A percentile compares a stretch with the other conserved stretches of the same genome.
Evolutionary conservation across 1,139 yeast genomes (phyloP).

Genomic region (Diutina scorzettiae): DNA sequence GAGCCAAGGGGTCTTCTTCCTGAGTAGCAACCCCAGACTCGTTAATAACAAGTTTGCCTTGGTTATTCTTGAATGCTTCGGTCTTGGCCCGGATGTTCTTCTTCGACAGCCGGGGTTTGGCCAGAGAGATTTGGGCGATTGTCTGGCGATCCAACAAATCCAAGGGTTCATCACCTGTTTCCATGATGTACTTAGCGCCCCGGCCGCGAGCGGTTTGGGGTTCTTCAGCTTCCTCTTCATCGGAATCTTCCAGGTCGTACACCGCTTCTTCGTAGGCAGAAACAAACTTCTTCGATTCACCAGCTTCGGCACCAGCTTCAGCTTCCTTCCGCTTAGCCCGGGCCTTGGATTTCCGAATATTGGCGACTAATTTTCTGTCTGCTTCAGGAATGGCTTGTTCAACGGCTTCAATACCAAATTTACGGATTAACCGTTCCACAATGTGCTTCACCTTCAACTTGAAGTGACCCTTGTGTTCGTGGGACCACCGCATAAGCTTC

Average conservation of each 20-base stretch:
- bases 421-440: constrained; percentile 79
- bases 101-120: constrained; percentile 53
- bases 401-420: constrained; percentile 74
- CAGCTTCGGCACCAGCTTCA: constrained; percentile 15
- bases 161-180: constrained; percentile 71
- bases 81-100: constrained; percentile 15
- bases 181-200: constrained; percentile 57
- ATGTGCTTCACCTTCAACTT: constrained; percentile 87
- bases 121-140: constrained; percentile 75
- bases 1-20: constrained; percentile 33
- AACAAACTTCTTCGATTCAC: constrained; percentile 39
- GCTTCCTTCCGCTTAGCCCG: constrained; percentile 65
- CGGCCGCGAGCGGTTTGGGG: constrained; percentile 12
- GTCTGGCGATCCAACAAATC: constrained; percentile 82
- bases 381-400: constrained; percentile 79
- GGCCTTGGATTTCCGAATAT: constrained; percentile 76
- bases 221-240: constrained; percentile 18
- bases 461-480: constrained; percentile 92
- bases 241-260: constrained; percentile 40
- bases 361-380: constrained; percentile 69
- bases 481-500: constrained; percentile 83
- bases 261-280: constrained; percentile 83
- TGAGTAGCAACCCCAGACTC: constrained; percentile 10
- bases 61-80: constrained; percentile 22
- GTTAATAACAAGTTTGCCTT: constrained; percentile 43